Evolutionary conservation across 2,329 filamentous ascomycete species (phyloP).

Genomic region (Cadophora luteo-olivacea): DNA sequence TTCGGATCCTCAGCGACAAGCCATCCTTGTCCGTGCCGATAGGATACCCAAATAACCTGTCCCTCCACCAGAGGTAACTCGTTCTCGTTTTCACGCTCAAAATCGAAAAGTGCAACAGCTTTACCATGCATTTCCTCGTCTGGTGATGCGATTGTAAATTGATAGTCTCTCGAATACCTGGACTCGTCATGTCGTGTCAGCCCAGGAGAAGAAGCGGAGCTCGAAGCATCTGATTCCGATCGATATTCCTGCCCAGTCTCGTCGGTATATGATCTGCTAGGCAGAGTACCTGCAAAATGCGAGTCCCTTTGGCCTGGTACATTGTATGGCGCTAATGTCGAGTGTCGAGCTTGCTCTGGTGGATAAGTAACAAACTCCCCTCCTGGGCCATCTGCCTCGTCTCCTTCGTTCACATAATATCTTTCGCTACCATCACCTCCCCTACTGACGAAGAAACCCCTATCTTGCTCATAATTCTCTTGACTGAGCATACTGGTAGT

Average conservation of each 20-base stretch:
- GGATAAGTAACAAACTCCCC: conserved; percentile 85
- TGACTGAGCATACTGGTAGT: conserved; percentile 53
- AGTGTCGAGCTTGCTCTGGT: conserved; percentile 65
- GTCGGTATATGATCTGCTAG: conserved; percentile 47
- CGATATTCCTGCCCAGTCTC: conserved; percentile 48
- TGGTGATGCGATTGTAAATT: conserved; percentile 92
- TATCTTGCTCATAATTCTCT: conserved; percentile 62
- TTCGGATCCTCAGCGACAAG: conserved; percentile 95
- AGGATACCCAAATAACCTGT: conserved; percentile 95
- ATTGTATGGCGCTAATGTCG: conserved; percentile 53
- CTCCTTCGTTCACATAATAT: conserved; percentile 74
- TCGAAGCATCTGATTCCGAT: conserved; percentile 64
- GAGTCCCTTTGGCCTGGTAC: conserved; percentile 57
- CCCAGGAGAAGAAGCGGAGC: conserved; percentile 63
- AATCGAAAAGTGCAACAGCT: conserved; percentile 93
- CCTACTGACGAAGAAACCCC: conserved; percentile 71
- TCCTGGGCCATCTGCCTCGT: conserved; percentile 76
- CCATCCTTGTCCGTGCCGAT: conserved; percentile 96
- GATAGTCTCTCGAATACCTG: conserved; percentile 88
- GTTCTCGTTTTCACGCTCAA: conserved; percentile 94
- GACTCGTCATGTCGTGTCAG: conserved; percentile 71
- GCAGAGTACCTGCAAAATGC: conserved; percentile 57
- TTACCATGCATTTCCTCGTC: conserved; percentile 99
- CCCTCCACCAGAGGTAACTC: conserved; percentile 92
- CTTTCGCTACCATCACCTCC: conserved; percentile 75